Conservation (phyloP, 1,284 basidiomycete genomes). For the Fomitiporia mediterranea region DNA sequence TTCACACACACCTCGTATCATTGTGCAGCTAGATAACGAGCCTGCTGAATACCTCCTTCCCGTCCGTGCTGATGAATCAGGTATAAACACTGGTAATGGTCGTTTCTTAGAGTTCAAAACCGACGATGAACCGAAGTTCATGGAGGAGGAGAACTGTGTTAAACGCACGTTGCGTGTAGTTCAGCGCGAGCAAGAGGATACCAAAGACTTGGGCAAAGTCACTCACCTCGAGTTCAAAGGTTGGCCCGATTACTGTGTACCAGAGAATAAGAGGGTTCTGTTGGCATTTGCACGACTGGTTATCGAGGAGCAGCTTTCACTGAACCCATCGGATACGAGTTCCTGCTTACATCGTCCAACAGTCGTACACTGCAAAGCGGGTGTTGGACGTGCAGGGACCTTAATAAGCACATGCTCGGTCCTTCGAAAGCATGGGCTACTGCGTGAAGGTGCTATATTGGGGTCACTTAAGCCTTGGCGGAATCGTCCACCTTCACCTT, state of each 20-base stretch:
- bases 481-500: not conserved
- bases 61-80: not conserved
- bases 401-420: not conserved
- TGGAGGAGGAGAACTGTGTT: not conserved
- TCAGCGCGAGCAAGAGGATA: not conserved
- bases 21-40: not conserved
- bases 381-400: not conserved
- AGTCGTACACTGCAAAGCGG: not conserved
- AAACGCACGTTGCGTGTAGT: not conserved
- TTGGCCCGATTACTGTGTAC: not conserved
- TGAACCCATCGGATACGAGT: not conserved
- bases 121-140: not conserved
- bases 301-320: not conserved
- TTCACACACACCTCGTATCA: not conserved
- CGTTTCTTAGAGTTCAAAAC: not conserved
- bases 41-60: not conserved
- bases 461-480: not conserved
- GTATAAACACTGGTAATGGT: not conserved
- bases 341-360: not conserved
- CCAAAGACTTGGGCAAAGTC: not conserved
- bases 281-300: not conserved
- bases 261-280: not conserved
- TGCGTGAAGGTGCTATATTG: not conserved
- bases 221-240: not conserved
- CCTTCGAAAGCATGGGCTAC: not conserved